A percentile compares a stretch with the other conserved stretches of the same genome.
Evolutionary conservation across 805 yeast genomes (phyloP).

Genomic region (Blastobotrys chiropterorum): DNA sequence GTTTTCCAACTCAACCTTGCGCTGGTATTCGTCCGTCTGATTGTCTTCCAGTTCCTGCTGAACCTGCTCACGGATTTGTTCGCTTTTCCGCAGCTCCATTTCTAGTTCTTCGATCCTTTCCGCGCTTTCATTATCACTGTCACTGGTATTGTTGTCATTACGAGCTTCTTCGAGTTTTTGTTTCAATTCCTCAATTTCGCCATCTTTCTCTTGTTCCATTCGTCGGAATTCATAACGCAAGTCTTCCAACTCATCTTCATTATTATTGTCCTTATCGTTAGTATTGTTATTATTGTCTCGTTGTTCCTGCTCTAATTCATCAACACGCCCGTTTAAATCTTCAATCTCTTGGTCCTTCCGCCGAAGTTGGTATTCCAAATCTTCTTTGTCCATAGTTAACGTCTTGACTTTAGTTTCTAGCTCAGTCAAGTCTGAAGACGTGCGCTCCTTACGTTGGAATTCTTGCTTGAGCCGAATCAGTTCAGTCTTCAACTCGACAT

Average conservation of each 20-base stretch:
- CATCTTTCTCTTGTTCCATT: constrained; percentile 2
- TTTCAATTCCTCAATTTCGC: constrained; percentile 4
- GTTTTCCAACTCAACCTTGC: not conserved
- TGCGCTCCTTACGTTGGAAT: constrained; percentile 20
- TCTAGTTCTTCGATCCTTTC: constrained; percentile 1
- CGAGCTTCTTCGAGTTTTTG: not conserved
- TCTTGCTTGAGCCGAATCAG: constrained; percentile 4
- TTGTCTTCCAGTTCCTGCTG: not conserved
- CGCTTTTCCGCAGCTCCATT: constrained; percentile 1
- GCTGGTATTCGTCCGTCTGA: not conserved
- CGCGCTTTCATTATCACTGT: not conserved
- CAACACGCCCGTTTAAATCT: constrained; percentile 18
- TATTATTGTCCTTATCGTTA: not conserved
- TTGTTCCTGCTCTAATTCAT: constrained; percentile 21
- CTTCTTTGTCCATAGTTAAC: constrained; percentile 9
- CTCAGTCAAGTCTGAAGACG: constrained; percentile 9
- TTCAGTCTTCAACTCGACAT: constrained; percentile 25
- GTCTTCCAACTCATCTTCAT: constrained; percentile 10
- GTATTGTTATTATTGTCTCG: constrained; percentile 10
- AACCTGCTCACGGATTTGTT: not conserved
- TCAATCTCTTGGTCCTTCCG: constrained; percentile 20
- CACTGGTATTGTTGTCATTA: not conserved
- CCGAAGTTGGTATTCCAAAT: constrained; percentile 18
- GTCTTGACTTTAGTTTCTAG: constrained; percentile 18
- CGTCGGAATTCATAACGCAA: constrained; percentile 5